Base-by-base conservation (phyloP, 2,329 filamentous ascomycete genomes). In the Claviceps spartinae region DNA sequence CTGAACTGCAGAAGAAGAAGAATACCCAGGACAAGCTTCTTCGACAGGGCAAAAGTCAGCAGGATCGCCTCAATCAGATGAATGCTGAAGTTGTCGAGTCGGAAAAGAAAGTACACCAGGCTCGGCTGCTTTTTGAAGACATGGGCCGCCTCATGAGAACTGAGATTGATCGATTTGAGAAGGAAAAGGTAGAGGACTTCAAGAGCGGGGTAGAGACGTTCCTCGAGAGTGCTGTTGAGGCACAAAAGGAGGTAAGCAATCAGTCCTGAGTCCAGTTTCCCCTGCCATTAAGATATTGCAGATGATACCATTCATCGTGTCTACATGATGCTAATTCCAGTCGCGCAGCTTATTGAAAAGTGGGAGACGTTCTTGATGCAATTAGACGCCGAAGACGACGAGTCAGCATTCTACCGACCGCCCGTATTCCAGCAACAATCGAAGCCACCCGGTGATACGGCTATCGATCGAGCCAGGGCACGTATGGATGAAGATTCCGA, bases 331-430 rank as follows among this genome's bases (percentile, higher is more conserved):
- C 51, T 50, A 24, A 54, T 40, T n/a, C 57, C 52, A 59, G n/a
- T 13, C 30, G 7, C 52, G 18, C 55, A 81, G 76, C 68, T 81
- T 57, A 82, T 83, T 62, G 93, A 98, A 69, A 84, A 97, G 56
- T 98, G 93, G 93, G 93, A 98, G 71, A 97, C 93, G 0, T 98
- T 95, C 73, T 76, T 98, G 50, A 84, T 97, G 77, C 93, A 96
- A 66, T 75, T 98, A 44, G 93, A 98, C 65, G 86, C 88, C 8
- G 91, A 95, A 61, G 91, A 97, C 54, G 88, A 95, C 58, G 88
- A 83, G 55, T 75, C 77, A 4, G 77, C 76, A 11, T 84, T 84
- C 61, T 83, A 83, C 65, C 75, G 77, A 52, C 79, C 80, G 4
- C 79, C 80, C 3, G 75, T 81, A n/a, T 73, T 77, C 57, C 71